A percentile compares a stretch with the other conserved stretches of the same genome.
Evolutionary conservation across 2,329 filamentous ascomycete genomes (phyloP).

Genomic region (Dactylellina drechsleri): DNA sequence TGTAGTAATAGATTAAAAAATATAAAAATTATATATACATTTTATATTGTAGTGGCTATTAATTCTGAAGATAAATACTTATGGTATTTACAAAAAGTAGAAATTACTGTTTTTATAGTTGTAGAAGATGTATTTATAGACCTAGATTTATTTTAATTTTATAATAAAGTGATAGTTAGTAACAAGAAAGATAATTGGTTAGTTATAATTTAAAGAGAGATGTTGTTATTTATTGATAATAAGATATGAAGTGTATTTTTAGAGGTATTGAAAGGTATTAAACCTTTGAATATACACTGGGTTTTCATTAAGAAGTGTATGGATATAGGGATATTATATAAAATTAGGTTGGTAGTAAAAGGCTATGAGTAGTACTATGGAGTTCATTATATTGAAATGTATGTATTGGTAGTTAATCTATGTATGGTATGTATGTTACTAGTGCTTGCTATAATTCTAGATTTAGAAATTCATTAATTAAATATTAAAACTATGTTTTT

Average conservation of each 20-base stretch:
- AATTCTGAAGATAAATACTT: no score
- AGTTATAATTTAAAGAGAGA: background rate
- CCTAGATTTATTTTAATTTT: background rate
- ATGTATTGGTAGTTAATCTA: background rate
- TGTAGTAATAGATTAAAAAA: no score
- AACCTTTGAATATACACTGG: background rate
- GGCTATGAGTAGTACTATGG: no score
- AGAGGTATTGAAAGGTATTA: background rate
- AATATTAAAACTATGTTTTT: conserved; percentile 1
- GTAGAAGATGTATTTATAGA: background rate
- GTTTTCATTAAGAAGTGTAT: background rate
- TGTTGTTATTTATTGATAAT: background rate
- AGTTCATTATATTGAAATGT: background rate
- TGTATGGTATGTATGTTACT: background rate
- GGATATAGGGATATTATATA: background rate
- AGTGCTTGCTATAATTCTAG: background rate
- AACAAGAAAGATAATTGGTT: background rate
- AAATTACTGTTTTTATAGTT: no score
- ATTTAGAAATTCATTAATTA: background rate
- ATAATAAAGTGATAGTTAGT: background rate
- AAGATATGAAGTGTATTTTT: background rate
- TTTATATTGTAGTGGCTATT: no score
- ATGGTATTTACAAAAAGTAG: no score
- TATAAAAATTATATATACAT: no score
- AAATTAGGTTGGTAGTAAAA: background rate